These are phyloP conservation scores for Diaporthe sp. DNA, from an alignment of 2,329 filamentous ascomycete genomes.

Conservation along the genomic window DNA sequence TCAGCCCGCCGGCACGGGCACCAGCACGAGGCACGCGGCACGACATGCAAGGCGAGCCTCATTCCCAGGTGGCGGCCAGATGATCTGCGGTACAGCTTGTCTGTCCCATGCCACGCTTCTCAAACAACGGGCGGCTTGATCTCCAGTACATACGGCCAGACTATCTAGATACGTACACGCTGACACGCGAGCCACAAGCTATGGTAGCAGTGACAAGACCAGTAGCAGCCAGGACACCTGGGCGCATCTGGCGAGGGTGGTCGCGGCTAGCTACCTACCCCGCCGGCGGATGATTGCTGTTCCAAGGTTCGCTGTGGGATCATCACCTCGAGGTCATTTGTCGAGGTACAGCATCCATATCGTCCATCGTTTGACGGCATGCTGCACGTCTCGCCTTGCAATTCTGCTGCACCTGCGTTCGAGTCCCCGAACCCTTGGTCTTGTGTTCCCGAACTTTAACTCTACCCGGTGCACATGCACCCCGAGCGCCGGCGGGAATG, in stretches of 20 bases:
- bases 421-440: slow-evolving; percentile 12
- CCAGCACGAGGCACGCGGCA: slow-evolving; percentile 1
- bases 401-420: slow-evolving; percentile 15
- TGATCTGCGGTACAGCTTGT: slow-evolving; percentile 31
- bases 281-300: slow-evolving; percentile 9
- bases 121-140: slow-evolving; percentile 29
- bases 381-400: slow-evolving; percentile 31
- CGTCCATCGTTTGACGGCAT: slow-evolving; percentile 24
- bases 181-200: neutral
- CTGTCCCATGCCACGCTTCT: slow-evolving; percentile 22
- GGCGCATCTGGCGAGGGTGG: neutral
- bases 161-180: neutral
- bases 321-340: neutral
- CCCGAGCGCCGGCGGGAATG: slow-evolving; percentile 3
- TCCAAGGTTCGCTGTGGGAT: slow-evolving; percentile 3
- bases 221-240: neutral
- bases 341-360: neutral
- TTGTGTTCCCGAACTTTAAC: neutral
- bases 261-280: neutral
- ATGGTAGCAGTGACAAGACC: neutral
- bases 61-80: slow-evolving; percentile 18
- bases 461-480: neutral
- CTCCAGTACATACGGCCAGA: neutral
- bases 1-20: neutral
- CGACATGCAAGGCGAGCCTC: slow-evolving; percentile 24